phyloP scores from a whole-genome alignment of 225 moss, liverwort and hornwort species.

The Pseudisothecium myosuroides region DNA sequence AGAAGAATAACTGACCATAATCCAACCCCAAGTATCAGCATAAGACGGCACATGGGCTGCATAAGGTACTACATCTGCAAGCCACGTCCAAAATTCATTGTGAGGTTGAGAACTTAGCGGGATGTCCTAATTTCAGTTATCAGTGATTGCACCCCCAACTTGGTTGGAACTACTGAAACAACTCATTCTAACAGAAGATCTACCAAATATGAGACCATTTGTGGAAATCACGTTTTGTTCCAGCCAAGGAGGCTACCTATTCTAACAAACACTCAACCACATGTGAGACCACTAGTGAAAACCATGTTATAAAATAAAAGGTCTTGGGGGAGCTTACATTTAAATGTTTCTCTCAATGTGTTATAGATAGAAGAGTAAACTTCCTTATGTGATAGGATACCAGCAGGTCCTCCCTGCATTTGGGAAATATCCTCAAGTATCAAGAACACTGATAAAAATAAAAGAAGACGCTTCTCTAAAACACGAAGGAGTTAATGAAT shows the following conservation, averaged over 20 bases:
- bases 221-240: background rate
- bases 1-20: conserved; percentile 45
- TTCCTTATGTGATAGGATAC: conserved; percentile 61
- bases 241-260: background rate
- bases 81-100: background rate
- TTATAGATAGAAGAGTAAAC: conserved; percentile 88
- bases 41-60: conserved; percentile 92
- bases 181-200: background rate
- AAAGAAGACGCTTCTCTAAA: background rate
- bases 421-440: background rate
- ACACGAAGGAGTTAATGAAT: background rate
- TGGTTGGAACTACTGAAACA: background rate
- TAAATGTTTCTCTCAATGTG: conserved; percentile 78
- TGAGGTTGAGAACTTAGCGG: background rate
- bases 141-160: background rate
- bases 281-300: background rate
- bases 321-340: conserved; percentile 39
- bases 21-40: conserved; percentile 95
- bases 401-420: conserved; percentile 84
- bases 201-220: background rate
- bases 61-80: conserved; percentile 78
- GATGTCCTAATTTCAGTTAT: background rate
- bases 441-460: background rate
- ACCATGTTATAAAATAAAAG: background rate
- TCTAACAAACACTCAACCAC: background rate